Percentiles rank a stretch among this genome's conserved stretches.
Evolutionary conservation across 1,284 basidiomycete genomes (phyloP).

Genomic region (Ceratobasidium papillatum): DNA sequence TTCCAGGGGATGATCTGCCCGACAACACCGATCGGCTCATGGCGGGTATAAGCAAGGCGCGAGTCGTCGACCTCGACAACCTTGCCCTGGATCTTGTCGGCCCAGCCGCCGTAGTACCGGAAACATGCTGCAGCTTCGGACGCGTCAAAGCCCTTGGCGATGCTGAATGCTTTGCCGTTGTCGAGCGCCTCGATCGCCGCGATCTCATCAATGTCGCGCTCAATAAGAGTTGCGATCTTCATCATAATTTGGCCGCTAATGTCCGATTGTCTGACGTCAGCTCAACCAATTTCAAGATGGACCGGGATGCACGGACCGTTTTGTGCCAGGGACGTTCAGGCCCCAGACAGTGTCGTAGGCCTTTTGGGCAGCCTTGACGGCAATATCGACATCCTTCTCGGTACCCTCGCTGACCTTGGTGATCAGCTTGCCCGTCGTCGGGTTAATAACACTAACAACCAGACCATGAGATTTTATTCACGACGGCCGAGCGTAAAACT

Average conservation of each 20-base stretch:
- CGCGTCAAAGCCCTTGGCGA: constrained; percentile 78
- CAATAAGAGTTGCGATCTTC: constrained; percentile 80
- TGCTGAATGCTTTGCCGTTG: constrained; percentile 82
- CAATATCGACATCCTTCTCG: constrained; percentile 75
- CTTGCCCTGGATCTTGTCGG: constrained; percentile 86
- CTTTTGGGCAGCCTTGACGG: constrained; percentile 78
- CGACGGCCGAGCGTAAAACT: constrained; percentile 46
- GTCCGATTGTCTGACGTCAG: constrained; percentile 4
- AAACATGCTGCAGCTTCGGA: constrained; percentile 70
- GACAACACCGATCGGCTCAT: constrained; percentile 92
- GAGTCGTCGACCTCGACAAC: constrained; percentile 62
- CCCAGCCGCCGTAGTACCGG: constrained; percentile 57
- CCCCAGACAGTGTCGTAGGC: constrained; percentile 83
- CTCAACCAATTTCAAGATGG: neutral
- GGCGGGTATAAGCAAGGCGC: constrained; percentile 75
- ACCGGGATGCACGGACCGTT: constrained; percentile 31
- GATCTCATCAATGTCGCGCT: constrained; percentile 74
- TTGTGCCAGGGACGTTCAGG: constrained; percentile 55
- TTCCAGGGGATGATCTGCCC: constrained; percentile 73
- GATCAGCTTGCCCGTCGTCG: constrained; percentile 77
- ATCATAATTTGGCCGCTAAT: constrained; percentile 67
- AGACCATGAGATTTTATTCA: constrained; percentile 14
- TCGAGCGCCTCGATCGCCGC: constrained; percentile 83
- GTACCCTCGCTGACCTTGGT: constrained; percentile 74
- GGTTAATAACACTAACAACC: constrained; percentile 73